Conservation (phyloP, 2,329 filamentous ascomycete genomes). For the Amesomyces nigricolor region DNA sequence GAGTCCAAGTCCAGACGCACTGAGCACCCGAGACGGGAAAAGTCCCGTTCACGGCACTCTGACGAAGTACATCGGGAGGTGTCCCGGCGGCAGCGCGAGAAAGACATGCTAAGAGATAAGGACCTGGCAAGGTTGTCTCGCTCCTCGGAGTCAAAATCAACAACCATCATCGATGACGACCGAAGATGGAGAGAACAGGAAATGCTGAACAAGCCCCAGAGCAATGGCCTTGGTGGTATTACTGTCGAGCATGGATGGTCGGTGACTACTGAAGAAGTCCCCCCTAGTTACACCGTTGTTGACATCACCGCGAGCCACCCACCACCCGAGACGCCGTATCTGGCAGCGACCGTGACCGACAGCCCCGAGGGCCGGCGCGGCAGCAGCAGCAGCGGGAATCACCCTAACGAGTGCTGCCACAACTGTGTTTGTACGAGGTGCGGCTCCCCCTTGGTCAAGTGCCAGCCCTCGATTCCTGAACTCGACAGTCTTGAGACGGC, state of each 20-base stretch:
- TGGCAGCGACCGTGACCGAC: background rate
- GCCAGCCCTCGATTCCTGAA: constrained; percentile 6
- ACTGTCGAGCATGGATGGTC: background rate
- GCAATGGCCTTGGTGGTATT: background rate
- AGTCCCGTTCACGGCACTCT: background rate
- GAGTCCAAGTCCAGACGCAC: background rate
- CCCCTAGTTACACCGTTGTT: background rate
- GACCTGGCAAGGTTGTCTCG: background rate
- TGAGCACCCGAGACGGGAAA: background rate
- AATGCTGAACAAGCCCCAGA: background rate
- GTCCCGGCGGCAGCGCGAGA: background rate
- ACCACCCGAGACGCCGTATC: background rate
- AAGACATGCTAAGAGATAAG: background rate
- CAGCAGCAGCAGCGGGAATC: background rate
- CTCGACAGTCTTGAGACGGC: constrained; percentile 3
- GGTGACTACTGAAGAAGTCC: constrained; percentile 1
- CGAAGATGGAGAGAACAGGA: constrained; percentile 6
- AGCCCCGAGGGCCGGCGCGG: background rate
- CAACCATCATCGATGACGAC: constrained; percentile 9
- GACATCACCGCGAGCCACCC: background rate
- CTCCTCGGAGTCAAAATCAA: constrained; percentile 4
- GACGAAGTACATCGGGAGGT: background rate
- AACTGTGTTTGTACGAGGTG: constrained; percentile 6
- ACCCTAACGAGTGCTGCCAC: background rate
- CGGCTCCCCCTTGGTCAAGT: background rate